Evolutionary conservation across 306 rosid genomes (phyloP), one percentile per base, ranked within the genome.

Genomic region (Trichosanthes cucumerina): DNA sequence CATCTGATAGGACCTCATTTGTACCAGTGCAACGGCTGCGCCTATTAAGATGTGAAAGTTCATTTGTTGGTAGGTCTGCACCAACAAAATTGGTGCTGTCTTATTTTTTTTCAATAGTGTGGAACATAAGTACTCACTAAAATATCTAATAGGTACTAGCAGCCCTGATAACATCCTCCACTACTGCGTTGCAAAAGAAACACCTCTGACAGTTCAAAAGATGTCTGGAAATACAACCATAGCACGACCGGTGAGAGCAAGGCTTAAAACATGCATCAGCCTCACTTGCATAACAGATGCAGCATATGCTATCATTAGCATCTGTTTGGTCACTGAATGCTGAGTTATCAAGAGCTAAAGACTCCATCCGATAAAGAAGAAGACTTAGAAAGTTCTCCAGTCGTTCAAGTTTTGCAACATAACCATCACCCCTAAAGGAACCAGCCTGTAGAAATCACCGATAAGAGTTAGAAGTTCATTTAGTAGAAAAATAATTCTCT

Each of bases 181-280:
- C 96, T n/a, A 90, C 82, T 56, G 93, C 86, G 23, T 95, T 95
- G 93, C 99, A 95, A 83, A 95, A 95, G 95, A 95, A 95, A 85
- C 99, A 95, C 85, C 99, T 89, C 73, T 92, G 93, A 85, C 96
- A 95, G 79, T 95, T 95, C 91, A 95, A 87, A 74, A 95, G 97
- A 90, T 95, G 99, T 82, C 99, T 85, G 47, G 93, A 91, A 83
- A 95, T 90, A 81, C 99, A 95, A 82, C 98, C 97, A 60, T 87
- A 89, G 83, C 99, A 95, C 72, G 97, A 95, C 82, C 83, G 86
- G 78, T 95, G 99, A 14, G 88, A 90, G 84, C 99, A 92, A 63
- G 99, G 99, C 66, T 68, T 85, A 75, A 95, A 91, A 43, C 78
- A 79, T n/a, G 99, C 86, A 88, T 90, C 87, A 0, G 86, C 92